These are phyloP conservation scores for Sporothrix mexicana DNA, from an alignment of 2,329 filamentous ascomycete species.

Conservation along the genomic window DNA sequence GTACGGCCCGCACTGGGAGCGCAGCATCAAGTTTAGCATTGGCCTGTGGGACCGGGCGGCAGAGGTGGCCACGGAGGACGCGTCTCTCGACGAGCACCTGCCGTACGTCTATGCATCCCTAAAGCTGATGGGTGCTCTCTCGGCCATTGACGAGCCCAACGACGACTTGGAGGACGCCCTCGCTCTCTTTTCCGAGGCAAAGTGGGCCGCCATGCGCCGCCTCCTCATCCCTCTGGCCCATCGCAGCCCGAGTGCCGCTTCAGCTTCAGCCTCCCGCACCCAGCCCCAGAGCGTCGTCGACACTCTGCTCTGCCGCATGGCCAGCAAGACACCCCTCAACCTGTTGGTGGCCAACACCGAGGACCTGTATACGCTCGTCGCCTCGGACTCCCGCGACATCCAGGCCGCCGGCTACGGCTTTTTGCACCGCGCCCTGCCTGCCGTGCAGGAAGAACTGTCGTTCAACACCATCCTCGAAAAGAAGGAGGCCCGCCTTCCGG, in stretches of 20 bases:
- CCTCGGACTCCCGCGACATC: conserved; percentile 74
- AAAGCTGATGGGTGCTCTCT: conserved; percentile 69
- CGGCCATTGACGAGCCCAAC: conserved; percentile 72
- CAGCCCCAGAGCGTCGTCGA: conserved; percentile 79
- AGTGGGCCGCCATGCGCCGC: conserved; percentile 64
- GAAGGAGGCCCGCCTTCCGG: conserved; percentile 72
- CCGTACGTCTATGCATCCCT: conserved; percentile 75
- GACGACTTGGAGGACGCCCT: conserved; percentile 84
- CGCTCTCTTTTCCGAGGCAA: conserved; percentile 61
- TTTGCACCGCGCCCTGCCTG: conserved; percentile 79
- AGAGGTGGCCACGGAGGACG: conserved; percentile 39
- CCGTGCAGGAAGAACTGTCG: conserved; percentile 78
- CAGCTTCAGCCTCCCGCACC: not conserved
- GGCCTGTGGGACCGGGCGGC: conserved; percentile 60
- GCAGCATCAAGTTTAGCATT: conserved; percentile 63
- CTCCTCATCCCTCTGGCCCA: conserved; percentile 36
- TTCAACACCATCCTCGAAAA: conserved; percentile 77
- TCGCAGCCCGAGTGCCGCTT: not conserved
- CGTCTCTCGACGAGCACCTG: conserved; percentile 57
- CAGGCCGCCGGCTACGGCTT: conserved; percentile 82
- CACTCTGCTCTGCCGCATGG: conserved; percentile 71
- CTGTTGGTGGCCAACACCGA: conserved; percentile 67
- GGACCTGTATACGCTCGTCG: conserved; percentile 76
- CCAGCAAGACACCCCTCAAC: conserved; percentile 67
- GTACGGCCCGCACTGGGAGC: conserved; percentile 87